A percentile compares a stretch with the other conserved stretches of the same genome.
Evolutionary conservation across 768 basidiomycete species (phyloP).

Genomic region (Tricholomella constricta): DNA sequence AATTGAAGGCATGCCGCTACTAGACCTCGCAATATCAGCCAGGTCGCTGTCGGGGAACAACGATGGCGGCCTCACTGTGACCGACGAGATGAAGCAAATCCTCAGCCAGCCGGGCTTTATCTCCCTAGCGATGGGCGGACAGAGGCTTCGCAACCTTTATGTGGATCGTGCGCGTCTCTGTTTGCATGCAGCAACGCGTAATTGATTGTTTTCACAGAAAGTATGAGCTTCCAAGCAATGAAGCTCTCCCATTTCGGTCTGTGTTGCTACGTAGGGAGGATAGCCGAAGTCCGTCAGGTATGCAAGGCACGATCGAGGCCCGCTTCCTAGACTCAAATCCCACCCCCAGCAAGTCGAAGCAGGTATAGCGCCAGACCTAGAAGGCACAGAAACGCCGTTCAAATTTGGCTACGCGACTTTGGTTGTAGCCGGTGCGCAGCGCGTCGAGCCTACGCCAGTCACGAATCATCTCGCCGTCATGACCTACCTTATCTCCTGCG

Average conservation of each 20-base stretch:
- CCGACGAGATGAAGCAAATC: slow-evolving; percentile 28
- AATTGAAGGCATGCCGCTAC: background rate
- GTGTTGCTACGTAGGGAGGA: slow-evolving; percentile 27
- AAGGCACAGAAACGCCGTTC: slow-evolving; percentile 43
- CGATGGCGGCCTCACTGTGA: slow-evolving; percentile 30
- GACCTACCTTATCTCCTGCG: slow-evolving; percentile 40
- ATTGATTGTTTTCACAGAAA: slow-evolving; percentile 18
- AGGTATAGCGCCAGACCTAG: slow-evolving; percentile 38
- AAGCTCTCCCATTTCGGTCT: slow-evolving; percentile 30
- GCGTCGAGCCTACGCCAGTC: slow-evolving; percentile 19
- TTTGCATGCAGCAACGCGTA: background rate
- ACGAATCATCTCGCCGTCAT: slow-evolving; percentile 38
- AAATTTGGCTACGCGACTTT: slow-evolving; percentile 44
- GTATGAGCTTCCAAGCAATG: slow-evolving; percentile 21
- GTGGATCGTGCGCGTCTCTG: slow-evolving; percentile 19
- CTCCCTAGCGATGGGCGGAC: slow-evolving; percentile 24
- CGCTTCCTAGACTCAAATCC: background rate
- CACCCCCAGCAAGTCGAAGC: slow-evolving; percentile 26
- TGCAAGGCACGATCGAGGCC: background rate
- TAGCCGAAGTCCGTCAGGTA: slow-evolving; percentile 25
- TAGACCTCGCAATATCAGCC: background rate
- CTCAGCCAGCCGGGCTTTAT: slow-evolving; percentile 31
- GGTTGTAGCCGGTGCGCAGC: slow-evolving; percentile 42
- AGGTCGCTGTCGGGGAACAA: background rate
- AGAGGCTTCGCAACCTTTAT: slow-evolving; percentile 29